Conservation (phyloP, 371 early-diverging fungal species). For the Mortierella sp. region DNA sequence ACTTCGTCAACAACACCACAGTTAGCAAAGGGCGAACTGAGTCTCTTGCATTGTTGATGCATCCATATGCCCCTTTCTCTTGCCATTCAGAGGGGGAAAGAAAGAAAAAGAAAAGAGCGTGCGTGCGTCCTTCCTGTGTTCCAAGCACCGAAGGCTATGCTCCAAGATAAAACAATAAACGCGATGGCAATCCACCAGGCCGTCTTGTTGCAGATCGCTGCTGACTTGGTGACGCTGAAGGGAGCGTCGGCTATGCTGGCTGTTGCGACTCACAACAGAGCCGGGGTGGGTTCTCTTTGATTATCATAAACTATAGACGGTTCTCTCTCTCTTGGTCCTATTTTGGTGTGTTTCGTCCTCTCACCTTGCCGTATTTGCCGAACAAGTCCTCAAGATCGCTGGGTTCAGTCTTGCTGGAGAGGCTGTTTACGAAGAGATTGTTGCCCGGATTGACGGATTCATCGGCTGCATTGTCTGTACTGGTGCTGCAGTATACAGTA, state of each 20-base stretch:
- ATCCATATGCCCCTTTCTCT: neutral
- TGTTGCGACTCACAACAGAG: no score
- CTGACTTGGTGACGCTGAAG: neutral
- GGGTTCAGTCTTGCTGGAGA: conserved; percentile 68
- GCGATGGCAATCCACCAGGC: no score
- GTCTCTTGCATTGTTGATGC: no score
- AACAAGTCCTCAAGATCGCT: conserved; percentile 79
- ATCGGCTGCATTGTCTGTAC: conserved; percentile 39
- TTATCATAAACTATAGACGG: no score
- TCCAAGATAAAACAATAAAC: no score
- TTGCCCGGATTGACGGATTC: conserved; percentile 76
- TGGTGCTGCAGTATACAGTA: conserved; percentile 13
- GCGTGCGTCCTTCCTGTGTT: no score
- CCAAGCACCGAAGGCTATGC: no score
- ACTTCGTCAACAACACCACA: neutral
- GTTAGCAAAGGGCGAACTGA: neutral
- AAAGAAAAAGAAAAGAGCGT: neutral
- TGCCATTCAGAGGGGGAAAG: neutral
- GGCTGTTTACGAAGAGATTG: conserved; percentile 83
- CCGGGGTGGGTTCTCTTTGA: no score
- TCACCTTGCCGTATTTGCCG: conserved; percentile 79
- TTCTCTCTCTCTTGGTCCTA: no score
- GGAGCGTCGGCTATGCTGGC: no score
- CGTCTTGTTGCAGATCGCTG: neutral
- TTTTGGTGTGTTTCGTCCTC: neutral